Evolutionary conservation across 352 stramenopile genomes (phyloP).

Genomic region (Halophytophthora batemanensis): DNA sequence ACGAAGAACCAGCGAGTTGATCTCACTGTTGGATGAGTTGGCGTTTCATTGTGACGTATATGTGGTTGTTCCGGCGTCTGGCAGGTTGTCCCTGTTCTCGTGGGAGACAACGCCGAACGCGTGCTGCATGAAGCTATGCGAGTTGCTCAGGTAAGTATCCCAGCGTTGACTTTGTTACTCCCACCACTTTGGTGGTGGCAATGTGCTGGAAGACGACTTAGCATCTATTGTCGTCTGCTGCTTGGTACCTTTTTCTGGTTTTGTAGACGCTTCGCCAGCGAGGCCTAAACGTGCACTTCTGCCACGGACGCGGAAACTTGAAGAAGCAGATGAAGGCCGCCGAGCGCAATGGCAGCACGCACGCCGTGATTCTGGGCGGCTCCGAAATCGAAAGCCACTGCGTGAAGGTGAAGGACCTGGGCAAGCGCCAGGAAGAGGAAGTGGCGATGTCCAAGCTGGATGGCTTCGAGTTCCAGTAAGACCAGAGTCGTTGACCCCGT

Average conservation of each 20-base stretch:
- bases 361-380: slow-evolving; percentile 72
- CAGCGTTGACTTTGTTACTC: not conserved
- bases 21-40: not conserved
- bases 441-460: slow-evolving; percentile 33
- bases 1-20: slow-evolving; percentile 5
- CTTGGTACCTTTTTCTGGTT: not conserved
- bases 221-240: not conserved
- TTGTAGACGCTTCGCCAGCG: slow-evolving; percentile 50
- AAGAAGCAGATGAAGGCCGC: slow-evolving; percentile 90
- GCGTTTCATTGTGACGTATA: slow-evolving; percentile 1
- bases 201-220: not conserved
- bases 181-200: not conserved
- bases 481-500: too few relatives aligned
- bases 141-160: slow-evolving; percentile 40
- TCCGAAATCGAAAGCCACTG: slow-evolving; percentile 57
- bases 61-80: not conserved
- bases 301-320: slow-evolving; percentile 70
- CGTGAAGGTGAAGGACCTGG: slow-evolving; percentile 81
- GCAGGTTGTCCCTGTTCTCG: slow-evolving; percentile 67
- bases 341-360: slow-evolving; percentile 59
- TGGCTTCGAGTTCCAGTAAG: slow-evolving; percentile 31
- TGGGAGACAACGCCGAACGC: slow-evolving; percentile 33
- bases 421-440: slow-evolving; percentile 46
- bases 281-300: slow-evolving; percentile 78
- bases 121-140: slow-evolving; percentile 67